A percentile compares a stretch with the other conserved stretches of the same genome.
Evolutionary conservation across 768 basidiomycete genomes (phyloP).

Genomic region (Russula sp.): DNA sequence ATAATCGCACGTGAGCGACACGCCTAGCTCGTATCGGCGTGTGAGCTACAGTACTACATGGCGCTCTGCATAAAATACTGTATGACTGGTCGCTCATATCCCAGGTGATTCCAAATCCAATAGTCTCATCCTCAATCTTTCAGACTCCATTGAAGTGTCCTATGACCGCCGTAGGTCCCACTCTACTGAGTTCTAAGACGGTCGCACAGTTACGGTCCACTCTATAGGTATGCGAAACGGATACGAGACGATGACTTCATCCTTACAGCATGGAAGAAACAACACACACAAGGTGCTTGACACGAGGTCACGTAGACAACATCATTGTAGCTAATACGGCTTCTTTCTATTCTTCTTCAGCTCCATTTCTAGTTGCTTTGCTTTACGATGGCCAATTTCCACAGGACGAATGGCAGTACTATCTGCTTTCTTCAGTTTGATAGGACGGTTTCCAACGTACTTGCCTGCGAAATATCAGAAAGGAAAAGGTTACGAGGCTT

Average conservation of each 20-base stretch:
- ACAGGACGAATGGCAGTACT: constrained; percentile 80
- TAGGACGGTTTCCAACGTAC: constrained; percentile 97
- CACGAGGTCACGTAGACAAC: neutral
- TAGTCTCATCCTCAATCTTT: neutral
- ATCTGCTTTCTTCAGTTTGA: constrained; percentile 93
- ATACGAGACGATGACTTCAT: neutral
- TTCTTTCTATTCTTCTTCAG: constrained; percentile 81
- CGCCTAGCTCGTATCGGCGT: too few relatives aligned
- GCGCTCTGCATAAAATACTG: neutral
- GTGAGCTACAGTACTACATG: too few relatives aligned
- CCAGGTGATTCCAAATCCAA: neutral
- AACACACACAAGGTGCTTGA: neutral
- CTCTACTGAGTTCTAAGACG: neutral
- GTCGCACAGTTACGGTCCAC: neutral
- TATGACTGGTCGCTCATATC: neutral
- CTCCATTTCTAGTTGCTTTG: constrained; percentile 82
- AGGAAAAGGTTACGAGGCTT: neutral
- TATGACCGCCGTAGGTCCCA: neutral
- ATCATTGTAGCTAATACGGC: constrained; percentile 50
- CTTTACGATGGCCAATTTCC: constrained; percentile 89
- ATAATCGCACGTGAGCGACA: constrained; percentile 7
- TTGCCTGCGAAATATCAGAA: constrained; percentile 51
- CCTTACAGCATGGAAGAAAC: neutral
- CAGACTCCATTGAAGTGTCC: neutral
- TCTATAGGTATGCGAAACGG: neutral